These are phyloP conservation scores for Rhizopogon rudus DNA, from an alignment of 768 basidiomycete species.

Conservation along the genomic window DNA sequence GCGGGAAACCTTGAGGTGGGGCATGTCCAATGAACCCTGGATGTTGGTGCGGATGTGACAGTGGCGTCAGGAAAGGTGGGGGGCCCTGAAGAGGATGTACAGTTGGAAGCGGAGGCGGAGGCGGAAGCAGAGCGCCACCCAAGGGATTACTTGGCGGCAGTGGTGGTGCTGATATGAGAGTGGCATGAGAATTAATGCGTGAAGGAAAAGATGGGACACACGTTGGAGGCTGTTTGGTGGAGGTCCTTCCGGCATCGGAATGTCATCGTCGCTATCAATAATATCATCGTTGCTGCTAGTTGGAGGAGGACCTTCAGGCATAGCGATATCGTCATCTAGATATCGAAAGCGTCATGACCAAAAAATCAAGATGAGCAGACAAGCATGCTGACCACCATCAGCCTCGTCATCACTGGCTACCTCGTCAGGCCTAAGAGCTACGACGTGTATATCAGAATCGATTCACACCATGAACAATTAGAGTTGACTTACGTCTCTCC, in stretches of 20 bases:
- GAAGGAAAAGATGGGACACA: constrained; percentile 8
- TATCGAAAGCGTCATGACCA: constrained; percentile 6
- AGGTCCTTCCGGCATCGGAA: constrained; percentile 83
- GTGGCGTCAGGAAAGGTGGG: constrained; percentile 10
- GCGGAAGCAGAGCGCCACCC: neutral
- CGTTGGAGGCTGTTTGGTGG: constrained; percentile 37
- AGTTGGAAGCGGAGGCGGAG: constrained; percentile 22
- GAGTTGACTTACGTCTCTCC: constrained; percentile 63
- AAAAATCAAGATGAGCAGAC: neutral
- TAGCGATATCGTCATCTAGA: constrained; percentile 55
- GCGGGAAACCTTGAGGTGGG: constrained; percentile 7
- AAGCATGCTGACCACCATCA: constrained; percentile 30
- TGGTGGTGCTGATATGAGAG: constrained; percentile 9
- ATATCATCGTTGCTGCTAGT: constrained; percentile 32
- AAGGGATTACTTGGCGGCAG: neutral
- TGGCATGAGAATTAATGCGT: neutral
- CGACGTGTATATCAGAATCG: constrained; percentile 1
- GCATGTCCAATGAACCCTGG: constrained; percentile 9
- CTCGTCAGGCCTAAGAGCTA: constrained; percentile 62
- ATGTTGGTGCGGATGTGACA: constrained; percentile 12
- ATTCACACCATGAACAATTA: neutral
- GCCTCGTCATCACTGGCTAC: constrained; percentile 58
- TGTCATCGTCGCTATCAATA: constrained; percentile 72
- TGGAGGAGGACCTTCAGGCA: constrained; percentile 62
- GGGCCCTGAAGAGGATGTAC: constrained; percentile 4